A percentile compares a stretch with the other conserved stretches of the same genome.
phyloP scores from a whole-genome alignment of 129 eudicot species.

The Flaveria brownii region DNA sequence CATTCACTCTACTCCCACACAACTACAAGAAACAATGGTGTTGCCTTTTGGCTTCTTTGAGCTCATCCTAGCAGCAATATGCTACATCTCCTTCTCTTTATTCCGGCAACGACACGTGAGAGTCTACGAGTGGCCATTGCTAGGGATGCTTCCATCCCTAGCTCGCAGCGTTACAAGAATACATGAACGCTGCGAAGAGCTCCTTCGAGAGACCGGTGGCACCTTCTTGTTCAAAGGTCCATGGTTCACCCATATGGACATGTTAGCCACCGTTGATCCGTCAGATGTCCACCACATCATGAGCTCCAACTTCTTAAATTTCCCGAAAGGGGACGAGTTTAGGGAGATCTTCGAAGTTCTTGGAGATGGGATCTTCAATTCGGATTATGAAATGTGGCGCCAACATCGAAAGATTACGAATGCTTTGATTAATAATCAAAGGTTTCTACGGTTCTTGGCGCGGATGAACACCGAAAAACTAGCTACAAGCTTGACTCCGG shows the following conservation, averaged over 20 bases:
- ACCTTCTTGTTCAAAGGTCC: conserved; percentile 53
- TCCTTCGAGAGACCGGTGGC: conserved; percentile 17
- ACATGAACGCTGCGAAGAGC: conserved; percentile 38
- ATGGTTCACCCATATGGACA: conserved; percentile 53
- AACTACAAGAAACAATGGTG: conserved; percentile 24
- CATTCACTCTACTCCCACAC: not conserved
- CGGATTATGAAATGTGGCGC: conserved; percentile 63
- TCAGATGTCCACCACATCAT: conserved; percentile 57
- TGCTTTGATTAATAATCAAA: conserved; percentile 45
- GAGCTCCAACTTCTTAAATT: conserved; percentile 54
- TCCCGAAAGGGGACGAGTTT: conserved; percentile 72
- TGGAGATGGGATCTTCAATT: conserved; percentile 81
- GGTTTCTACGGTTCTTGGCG: conserved; percentile 40
- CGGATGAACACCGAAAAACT: conserved; percentile 44
- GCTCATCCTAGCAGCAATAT: conserved; percentile 38
- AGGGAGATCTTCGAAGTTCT: conserved; percentile 58
- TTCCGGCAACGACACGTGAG: conserved; percentile 29
- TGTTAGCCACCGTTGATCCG: conserved; percentile 55
- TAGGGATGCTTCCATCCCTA: conserved; percentile 55
- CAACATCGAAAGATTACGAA: conserved; percentile 50
- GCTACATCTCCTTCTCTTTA: conserved; percentile 33
- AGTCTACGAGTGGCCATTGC: conserved; percentile 47
- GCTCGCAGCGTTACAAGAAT: conserved; percentile 23
- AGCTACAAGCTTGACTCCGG: conserved; percentile 44
- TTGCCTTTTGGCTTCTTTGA: conserved; percentile 39